Percentiles rank a stretch among this genome's conserved stretches.
These are phyloP conservation scores for Scutellaria galericulata DNA, from an alignment of 257 asterid genomes.

Conservation along the genomic window DNA sequence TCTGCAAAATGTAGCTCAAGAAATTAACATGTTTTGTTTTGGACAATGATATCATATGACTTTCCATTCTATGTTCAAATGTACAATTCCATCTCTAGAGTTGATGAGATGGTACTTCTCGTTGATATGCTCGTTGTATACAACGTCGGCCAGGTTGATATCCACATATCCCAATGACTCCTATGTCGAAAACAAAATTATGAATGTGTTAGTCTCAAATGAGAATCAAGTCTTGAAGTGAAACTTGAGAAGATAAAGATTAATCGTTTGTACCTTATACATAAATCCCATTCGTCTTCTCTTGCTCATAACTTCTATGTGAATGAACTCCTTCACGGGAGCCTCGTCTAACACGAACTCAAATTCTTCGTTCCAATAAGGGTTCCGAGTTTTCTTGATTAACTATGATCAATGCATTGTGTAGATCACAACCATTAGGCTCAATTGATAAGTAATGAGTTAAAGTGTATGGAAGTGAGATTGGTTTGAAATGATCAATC, in stretches of 20 bases:
- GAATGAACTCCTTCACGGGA: conserved; percentile 67
- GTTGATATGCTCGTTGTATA: conserved; percentile 70
- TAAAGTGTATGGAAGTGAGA: not conserved
- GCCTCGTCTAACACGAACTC: conserved; percentile 76
- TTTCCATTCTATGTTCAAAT: conserved; percentile 80
- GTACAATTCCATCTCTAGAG: conserved; percentile 72
- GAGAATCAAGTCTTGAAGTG: not conserved
- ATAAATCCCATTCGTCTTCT: conserved; percentile 54
- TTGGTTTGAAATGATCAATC: conserved; percentile 13
- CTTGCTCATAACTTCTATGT: conserved; percentile 66
- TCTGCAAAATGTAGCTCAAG: not conserved
- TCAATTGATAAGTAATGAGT: not conserved
- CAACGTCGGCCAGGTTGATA: conserved; percentile 68
- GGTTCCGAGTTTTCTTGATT: conserved; percentile 63
- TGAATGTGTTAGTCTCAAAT: not conserved
- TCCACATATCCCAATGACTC: conserved; percentile 80
- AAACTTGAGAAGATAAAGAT: not conserved
- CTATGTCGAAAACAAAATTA: conserved; percentile 34
- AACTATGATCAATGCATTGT: conserved; percentile 38
- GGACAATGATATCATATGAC: conserved; percentile 44
- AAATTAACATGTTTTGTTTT: too few relatives aligned
- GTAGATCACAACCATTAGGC: not conserved
- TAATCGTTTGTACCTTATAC: conserved; percentile 51
- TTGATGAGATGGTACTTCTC: conserved; percentile 72
- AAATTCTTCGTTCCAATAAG: conserved; percentile 81